These are phyloP conservation scores for Macroventuria anomochaeta DNA, from an alignment of 2,329 filamentous ascomycete genomes.

Conservation along the genomic window DNA sequence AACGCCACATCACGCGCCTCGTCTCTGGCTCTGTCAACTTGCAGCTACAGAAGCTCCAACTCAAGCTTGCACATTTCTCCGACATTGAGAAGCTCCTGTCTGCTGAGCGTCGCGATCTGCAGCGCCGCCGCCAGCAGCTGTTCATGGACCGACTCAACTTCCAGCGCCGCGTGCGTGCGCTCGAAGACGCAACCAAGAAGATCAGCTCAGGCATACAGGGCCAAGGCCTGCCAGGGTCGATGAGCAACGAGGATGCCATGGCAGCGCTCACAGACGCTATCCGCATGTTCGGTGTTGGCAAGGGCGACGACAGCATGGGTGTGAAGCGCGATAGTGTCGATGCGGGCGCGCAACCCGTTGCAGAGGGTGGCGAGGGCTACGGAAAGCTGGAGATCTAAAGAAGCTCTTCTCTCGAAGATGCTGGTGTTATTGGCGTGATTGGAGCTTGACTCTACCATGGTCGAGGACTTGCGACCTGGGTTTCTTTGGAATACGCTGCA, in stretches of 20 bases:
- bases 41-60: conserved; percentile 91
- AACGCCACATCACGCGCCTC: conserved; percentile 93
- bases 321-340: conserved; percentile 40
- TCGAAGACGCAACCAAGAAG: conserved; percentile 75
- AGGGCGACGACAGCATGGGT: conserved; percentile 46
- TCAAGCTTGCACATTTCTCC: conserved; percentile 94
- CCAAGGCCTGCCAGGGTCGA: conserved; percentile 39
- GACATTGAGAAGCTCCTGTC: conserved; percentile 94
- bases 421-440: conserved; percentile 16
- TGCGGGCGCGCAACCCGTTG: conserved; percentile 36
- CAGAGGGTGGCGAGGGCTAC: conserved; percentile 44
- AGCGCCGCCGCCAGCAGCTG: conserved; percentile 88
- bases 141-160: conserved; percentile 92
- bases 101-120: conserved; percentile 89
- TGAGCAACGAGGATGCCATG: conserved; percentile 44
- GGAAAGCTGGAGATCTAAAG: conserved; percentile 45
- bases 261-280: conserved; percentile 45
- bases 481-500: conserved; percentile 5
- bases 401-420: neutral
- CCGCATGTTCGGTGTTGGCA: conserved; percentile 44
- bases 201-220: conserved; percentile 41
- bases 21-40: conserved; percentile 92
- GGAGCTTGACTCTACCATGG: conserved; percentile 10
- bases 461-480: conserved; percentile 4
- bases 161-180: conserved; percentile 82